Base-by-base conservation (phyloP, 2,329 filamentous ascomycete species). In the Rachicladosporium sp. region DNA sequence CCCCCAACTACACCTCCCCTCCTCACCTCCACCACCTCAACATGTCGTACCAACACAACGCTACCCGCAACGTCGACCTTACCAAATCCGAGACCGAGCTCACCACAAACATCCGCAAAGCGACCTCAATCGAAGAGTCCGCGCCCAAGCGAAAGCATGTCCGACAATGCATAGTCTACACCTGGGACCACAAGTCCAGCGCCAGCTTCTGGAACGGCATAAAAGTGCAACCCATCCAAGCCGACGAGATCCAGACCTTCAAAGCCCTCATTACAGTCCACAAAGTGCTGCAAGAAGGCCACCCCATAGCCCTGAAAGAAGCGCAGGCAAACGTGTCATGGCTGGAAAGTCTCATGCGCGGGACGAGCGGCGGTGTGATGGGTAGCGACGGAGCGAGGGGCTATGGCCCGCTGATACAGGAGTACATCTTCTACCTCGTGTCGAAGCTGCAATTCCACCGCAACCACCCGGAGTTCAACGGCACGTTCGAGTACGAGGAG, bases 161-260 rank as follows among this genome's bases (percentile, higher is more conserved):
- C 43, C 84, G 91, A 58, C 87, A 83, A 62, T 93, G 86, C 59
- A 98, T 98, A 55, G 89, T 98, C 34, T 96, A 96, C 64, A 96
- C 89, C 43, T 98, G 91, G 91, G 91, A 98, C 65, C 87, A 98
- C 69, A 93, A 93, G 68, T 93, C 82, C 49, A 93, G 88, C 32
- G 73, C 78, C 59, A 85, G 88, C 58, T 98, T 98, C 63, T 98
- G 91, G 91, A 78, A 85, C 42, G 89, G 88, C 59, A 93, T 98
- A 74, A 98, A 98, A 77, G 88, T 96, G 82, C 89, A 96, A 67
- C 91, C 91, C n/a, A 87, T 98, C 57, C 76, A 96, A 49, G 89
- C 91, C 63, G 91, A 98, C 60, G 91, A 98, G 68, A 81, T 98
- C 31, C 91, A 98, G 68, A 96, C 91, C 3, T 98, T 96, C 74